Evolutionary conservation across 2,329 filamentous ascomycete species (phyloP).

Genomic region (Paecilomyces sp.): DNA sequence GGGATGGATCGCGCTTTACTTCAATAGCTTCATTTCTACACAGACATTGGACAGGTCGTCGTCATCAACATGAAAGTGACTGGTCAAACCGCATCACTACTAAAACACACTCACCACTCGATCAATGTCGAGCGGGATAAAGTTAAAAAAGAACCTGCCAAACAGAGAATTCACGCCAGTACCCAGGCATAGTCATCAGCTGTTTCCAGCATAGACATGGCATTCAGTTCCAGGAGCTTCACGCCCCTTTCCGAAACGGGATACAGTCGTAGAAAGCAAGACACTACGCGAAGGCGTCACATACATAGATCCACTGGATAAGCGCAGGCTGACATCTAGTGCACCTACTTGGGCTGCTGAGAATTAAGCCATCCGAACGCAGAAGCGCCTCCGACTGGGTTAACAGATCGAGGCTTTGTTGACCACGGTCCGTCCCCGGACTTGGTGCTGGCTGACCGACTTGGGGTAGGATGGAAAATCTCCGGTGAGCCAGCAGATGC

Average conservation of each 20-base stretch:
- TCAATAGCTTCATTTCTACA: neutral
- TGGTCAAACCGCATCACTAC: neutral
- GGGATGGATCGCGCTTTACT: neutral
- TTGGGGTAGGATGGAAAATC: slow-evolving; percentile 9
- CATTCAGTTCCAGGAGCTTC: neutral
- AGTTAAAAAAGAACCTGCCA: neutral
- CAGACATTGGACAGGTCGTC: neutral
- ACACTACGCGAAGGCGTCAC: neutral
- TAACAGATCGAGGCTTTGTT: slow-evolving; percentile 54
- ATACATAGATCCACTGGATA: neutral
- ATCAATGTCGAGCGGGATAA: neutral
- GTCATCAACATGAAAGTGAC: neutral
- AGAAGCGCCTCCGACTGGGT: slow-evolving; percentile 85
- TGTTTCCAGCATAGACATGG: neutral
- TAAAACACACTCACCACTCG: neutral
- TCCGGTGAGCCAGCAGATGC: slow-evolving; percentile 6
- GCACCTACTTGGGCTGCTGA: slow-evolving; percentile 11
- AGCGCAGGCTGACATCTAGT: neutral
- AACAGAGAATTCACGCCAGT: neutral
- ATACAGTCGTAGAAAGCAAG: neutral
- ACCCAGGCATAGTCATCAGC: neutral
- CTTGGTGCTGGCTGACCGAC: slow-evolving; percentile 10
- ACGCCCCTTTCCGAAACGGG: neutral
- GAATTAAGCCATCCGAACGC: slow-evolving; percentile 87
- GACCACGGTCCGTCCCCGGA: slow-evolving; percentile 22